Evolutionary conservation across 2,329 filamentous ascomycete species (phyloP).

Genomic region (Ophiostoma sp.): DNA sequence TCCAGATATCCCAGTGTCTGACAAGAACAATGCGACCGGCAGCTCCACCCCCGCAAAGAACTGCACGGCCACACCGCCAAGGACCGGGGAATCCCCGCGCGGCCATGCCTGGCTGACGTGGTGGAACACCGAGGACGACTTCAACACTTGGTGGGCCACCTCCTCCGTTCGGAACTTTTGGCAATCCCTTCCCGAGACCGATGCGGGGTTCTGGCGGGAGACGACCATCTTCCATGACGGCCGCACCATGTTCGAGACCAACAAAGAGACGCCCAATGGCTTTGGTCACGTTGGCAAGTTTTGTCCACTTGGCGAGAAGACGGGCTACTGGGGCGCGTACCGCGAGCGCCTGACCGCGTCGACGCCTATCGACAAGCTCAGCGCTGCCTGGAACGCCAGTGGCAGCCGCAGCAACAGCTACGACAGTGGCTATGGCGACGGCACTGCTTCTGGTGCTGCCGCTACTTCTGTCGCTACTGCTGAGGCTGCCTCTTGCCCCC

Average conservation of each 20-base stretch:
- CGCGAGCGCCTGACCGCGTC: not conserved
- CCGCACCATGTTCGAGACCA: not conserved
- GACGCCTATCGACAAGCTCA: not conserved
- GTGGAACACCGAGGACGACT: not conserved
- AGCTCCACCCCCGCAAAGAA: not conserved
- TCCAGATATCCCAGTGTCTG: not conserved
- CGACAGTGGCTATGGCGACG: not conserved
- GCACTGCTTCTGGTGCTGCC: not conserved
- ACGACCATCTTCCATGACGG: not conserved
- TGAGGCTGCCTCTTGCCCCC: not conserved
- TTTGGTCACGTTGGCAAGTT: not conserved
- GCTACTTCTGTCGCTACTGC: not conserved
- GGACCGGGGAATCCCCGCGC: too few relatives aligned
- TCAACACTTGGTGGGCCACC: not conserved
- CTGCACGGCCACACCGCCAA: too few relatives aligned
- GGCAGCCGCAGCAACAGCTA: not conserved
- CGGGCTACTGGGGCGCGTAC: not conserved
- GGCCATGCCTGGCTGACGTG: not conserved
- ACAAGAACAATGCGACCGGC: not conserved
- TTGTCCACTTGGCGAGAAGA: not conserved
- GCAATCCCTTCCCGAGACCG: not conserved
- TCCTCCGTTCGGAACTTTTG: not conserved
- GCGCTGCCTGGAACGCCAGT: not conserved
- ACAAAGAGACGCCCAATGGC: not conserved
- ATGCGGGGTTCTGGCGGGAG: not conserved